Base-by-base conservation (phyloP, 495 filamentous ascomycete genomes). In the Articulospora tetracladia region DNA sequence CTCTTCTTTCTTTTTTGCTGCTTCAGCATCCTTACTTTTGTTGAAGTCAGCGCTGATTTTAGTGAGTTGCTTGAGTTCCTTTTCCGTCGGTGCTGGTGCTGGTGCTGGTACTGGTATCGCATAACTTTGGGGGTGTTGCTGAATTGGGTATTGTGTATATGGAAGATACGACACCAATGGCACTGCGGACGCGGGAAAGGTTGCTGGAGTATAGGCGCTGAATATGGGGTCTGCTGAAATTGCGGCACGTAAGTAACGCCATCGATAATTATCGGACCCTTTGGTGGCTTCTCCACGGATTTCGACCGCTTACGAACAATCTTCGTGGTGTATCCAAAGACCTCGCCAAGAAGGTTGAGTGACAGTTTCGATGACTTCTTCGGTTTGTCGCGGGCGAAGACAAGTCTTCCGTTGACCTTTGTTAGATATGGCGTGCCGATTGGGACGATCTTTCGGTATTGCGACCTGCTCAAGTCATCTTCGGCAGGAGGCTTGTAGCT, bases 371-470 rank as follows among this genome's bases (percentile, higher is more conserved):
- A 20, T 34, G 56, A 10, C 26, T 61, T 63, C 20, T 53, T 30
- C 17, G 30, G 56, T 46, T 64, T 69, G 1, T 41, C 51, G 22
- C 67, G 67, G 17, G 64, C 67, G 61, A 69, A 59, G 10, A 69
- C 64, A 20, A 69, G 61, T 32, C 60, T 58, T n/a, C 67, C 67
- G n/a, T 69, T 69, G 23, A 62, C 47, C 50, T 64, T 66, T 15
- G 67, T 69, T 4, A 69, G 32, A 41, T 69, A 69, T 17, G 66
- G 59, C 13, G 1, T 12, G 4, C 66, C 66, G 24, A 59, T 27
- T n/a, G 66, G 66, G 6, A 62, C 55, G 41, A 67, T 55, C 19
- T 23, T 22, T 13, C 20, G 39, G 22, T 41, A 39, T 22, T 24
- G 10, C 15, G 19, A 23, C 30, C 41, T 20, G 28, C 17, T 24